Evolutionary conservation across 805 yeast species (phyloP).

Genomic region (Yamadazyma tumulicola): DNA sequence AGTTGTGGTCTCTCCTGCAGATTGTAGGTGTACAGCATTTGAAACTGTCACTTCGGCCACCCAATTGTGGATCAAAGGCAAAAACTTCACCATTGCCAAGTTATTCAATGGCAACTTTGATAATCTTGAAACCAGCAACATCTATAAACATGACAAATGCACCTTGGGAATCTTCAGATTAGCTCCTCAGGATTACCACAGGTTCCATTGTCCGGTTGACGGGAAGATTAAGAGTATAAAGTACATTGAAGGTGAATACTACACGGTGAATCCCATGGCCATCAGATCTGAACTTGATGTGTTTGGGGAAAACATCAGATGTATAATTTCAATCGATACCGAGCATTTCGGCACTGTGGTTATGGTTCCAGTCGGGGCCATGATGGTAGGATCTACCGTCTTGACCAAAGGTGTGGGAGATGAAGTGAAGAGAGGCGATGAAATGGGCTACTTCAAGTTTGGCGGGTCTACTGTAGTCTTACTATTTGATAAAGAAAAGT

Average conservation of each 20-base stretch:
- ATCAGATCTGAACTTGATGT: slow-evolving; percentile 84
- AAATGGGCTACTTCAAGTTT: slow-evolving; percentile 90
- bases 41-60: slow-evolving; percentile 58
- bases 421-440: slow-evolving; percentile 64
- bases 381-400: slow-evolving; percentile 96
- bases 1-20: slow-evolving; percentile 74
- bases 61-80: slow-evolving; percentile 85
- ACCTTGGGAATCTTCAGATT: slow-evolving; percentile 77
- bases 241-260: slow-evolving; percentile 83
- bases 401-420: slow-evolving; percentile 65
- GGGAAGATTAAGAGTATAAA: slow-evolving; percentile 67
- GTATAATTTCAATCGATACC: slow-evolving; percentile 72
- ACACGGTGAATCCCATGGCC: slow-evolving; percentile 98
- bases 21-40: slow-evolving; percentile 78
- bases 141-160: slow-evolving; percentile 40
- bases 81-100: slow-evolving; percentile 63
- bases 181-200: slow-evolving; percentile 96
- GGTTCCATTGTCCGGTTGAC: slow-evolving; percentile 85
- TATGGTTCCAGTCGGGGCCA: slow-evolving; percentile 88
- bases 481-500: slow-evolving; percentile 49
- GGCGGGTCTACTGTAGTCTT: slow-evolving; percentile 89
- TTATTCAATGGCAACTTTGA: slow-evolving; percentile 49
- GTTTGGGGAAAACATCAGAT: slow-evolving; percentile 86
- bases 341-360: slow-evolving; percentile 73
- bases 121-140: slow-evolving; percentile 35